phyloP scores from a whole-genome alignment of 140 eudicot genomes.

The Senecio squalidus region DNA sequence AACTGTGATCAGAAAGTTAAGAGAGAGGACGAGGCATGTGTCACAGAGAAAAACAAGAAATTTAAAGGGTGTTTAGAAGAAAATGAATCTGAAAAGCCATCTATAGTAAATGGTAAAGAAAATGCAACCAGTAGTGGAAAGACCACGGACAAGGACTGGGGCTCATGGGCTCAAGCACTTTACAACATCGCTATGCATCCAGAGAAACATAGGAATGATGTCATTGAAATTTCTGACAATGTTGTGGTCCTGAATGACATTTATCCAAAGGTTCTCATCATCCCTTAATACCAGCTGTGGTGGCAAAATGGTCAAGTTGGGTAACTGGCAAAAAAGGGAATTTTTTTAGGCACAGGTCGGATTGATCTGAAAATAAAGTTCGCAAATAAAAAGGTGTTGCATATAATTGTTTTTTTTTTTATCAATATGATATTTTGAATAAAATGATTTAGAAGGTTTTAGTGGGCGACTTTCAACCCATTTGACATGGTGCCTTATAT shows the following conservation, averaged over 20 bases:
- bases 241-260: slow-evolving; percentile 73
- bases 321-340: not conserved
- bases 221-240: slow-evolving; percentile 52
- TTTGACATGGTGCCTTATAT: not conserved
- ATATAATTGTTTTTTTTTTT: not conserved
- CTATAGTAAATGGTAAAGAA: slow-evolving; percentile 19
- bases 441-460: not conserved
- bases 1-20: slow-evolving; percentile 44
- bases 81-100: slow-evolving; percentile 17
- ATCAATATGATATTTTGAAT: not conserved
- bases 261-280: slow-evolving; percentile 69
- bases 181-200: slow-evolving; percentile 69
- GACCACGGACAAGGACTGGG: slow-evolving; percentile 55
- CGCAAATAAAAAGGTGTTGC: no score
- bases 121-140: slow-evolving; percentile 10
- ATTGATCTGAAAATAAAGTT: no score
- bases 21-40: slow-evolving; percentile 39
- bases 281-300: slow-evolving; percentile 10
- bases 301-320: not conserved
- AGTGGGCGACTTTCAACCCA: not conserved
- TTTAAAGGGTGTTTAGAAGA: slow-evolving; percentile 35
- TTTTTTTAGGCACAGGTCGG: not conserved
- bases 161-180: slow-evolving; percentile 86
- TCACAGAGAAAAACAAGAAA: slow-evolving; percentile 48
- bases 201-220: slow-evolving; percentile 49